Evolutionary conservation across 148 eudicot species (phyloP), one percentile per base, ranked within the genome.

Genomic region (Camellia japonica): DNA sequence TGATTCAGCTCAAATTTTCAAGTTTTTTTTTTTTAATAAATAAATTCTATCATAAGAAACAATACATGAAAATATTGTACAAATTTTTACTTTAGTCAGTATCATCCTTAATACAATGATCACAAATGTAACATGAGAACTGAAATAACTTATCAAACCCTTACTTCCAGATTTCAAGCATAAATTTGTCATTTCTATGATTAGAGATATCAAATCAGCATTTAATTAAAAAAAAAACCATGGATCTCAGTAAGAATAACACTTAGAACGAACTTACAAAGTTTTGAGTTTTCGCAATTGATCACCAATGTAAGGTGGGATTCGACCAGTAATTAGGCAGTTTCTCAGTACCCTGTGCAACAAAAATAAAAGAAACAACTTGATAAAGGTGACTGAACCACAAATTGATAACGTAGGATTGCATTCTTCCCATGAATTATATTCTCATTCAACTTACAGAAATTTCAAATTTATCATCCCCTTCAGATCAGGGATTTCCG

Each of bases 281-380:
- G 43, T 69, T 74, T 76, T 88, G 68, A 94, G 66, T 1, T 16
- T 13, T 10, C 55, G 1, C 62, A 89, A 68, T 51, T 4, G 7
- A 7, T 59, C 72, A 80, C 88, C 91, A 59, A 94, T 74, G 81
- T 82, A 86, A 30, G 71, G 84, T 0, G 95, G 94, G 73, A 94
- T 86, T 44, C 69, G 47, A 9, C 86, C 98, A 69, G 72, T 76
- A 73, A 94, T 86, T 60, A 85, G 89, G 88, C 97, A 94, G 75
- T 94, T 94, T 79, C 93, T 85, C 83, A 93, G 84, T 71, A 85
- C 68, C 90, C 98, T 94, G 86, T 80, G 83, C 30, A 76, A 80
- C 5, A 83, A 46, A 16, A 44, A 65, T 9, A 63, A 43, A 13
- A 77, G n/a, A 63, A 16, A 41, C 38, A 68, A 23, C 67, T 77